Conservation (phyloP, 352 stramenopile genomes). For the Phytophthora cryptogea region DNA sequence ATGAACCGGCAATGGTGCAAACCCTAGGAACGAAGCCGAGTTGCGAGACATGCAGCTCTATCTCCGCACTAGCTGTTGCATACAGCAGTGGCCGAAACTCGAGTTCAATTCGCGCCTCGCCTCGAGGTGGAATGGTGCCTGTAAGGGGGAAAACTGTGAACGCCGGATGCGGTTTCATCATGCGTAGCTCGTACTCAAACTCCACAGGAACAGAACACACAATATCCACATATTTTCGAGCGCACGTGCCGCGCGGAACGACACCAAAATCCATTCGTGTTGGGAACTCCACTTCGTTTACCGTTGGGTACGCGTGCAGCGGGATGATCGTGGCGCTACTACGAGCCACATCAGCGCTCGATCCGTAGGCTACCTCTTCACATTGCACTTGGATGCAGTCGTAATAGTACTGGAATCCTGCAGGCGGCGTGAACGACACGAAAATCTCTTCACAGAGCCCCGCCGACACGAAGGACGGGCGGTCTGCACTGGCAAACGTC, state of each 20-base stretch:
- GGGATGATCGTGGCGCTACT: constrained; percentile 65
- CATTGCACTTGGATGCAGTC: constrained; percentile 83
- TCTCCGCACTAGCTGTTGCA: constrained; percentile 64
- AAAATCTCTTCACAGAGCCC: constrained; percentile 80
- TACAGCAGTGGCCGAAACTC: constrained; percentile 73
- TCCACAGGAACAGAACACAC: constrained; percentile 84
- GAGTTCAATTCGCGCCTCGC: constrained; percentile 65
- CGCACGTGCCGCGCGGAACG: constrained; percentile 54
- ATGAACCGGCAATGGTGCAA: constrained; percentile 73
- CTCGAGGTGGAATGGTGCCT: constrained; percentile 75
- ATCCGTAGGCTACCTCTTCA: constrained; percentile 73
- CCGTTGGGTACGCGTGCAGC: constrained; percentile 87
- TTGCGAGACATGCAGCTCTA: constrained; percentile 80
- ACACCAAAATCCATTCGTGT: constrained; percentile 83
- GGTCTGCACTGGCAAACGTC: constrained; percentile 45
- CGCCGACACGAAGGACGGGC: constrained; percentile 69
- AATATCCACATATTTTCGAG: constrained; percentile 47
- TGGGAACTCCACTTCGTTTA: constrained; percentile 81
- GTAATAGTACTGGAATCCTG: constrained; percentile 89
- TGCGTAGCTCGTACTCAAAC: constrained; percentile 85
- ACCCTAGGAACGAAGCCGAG: constrained; percentile 67
- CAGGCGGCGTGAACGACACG: constrained; percentile 67
- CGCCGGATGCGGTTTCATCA: constrained; percentile 67
- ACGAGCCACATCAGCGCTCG: constrained; percentile 45
- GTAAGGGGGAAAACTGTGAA: constrained; percentile 78